These are phyloP conservation scores for Nakaseomyces bracarensis DNA, from an alignment of 1,139 yeast genomes.

Conservation along the genomic window DNA sequence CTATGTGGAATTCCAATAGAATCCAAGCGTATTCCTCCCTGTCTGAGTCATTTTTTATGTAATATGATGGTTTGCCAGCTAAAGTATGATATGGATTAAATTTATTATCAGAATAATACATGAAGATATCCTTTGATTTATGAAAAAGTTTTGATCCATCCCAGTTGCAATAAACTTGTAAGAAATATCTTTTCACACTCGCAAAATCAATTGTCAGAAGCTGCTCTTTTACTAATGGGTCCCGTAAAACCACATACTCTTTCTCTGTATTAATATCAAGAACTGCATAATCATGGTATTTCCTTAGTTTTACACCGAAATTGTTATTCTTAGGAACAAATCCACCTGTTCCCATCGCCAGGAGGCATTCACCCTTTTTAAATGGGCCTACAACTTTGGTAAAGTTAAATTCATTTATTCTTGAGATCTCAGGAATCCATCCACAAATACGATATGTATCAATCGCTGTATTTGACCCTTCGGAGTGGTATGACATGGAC, in stretches of 20 bases:
- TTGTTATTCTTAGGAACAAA: conserved; percentile 1
- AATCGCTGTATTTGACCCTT: conserved; percentile 74
- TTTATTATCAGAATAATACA: conserved; percentile 31
- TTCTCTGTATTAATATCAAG: conserved; percentile 31
- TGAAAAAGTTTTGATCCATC: conserved; percentile 37
- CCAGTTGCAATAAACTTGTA: conserved; percentile 64
- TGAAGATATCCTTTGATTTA: conserved; percentile 31
- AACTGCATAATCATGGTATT: conserved; percentile 66
- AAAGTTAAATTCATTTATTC: conserved; percentile 27
- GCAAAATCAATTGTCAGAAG: conserved; percentile 31
- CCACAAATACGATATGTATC: conserved; percentile 63
- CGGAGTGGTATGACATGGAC: conserved; percentile 53
- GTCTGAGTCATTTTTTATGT: conserved; percentile 35
- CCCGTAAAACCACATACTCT: conserved; percentile 37
- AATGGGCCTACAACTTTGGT: conserved; percentile 34
- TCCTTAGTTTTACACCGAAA: conserved; percentile 32
- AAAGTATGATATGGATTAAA: conserved; percentile 19
- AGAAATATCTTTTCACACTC: conserved; percentile 41
- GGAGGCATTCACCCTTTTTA: conserved; percentile 33
- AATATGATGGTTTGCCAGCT: conserved; percentile 43
- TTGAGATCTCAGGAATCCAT: conserved; percentile 63
- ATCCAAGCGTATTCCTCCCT: conserved; percentile 40
- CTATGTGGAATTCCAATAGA: conserved; percentile 37
- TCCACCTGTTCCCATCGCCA: conserved; percentile 65
- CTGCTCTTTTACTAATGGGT: conserved; percentile 42